These are phyloP conservation scores for Botryosphaeria dothidea DNA, from an alignment of 2,329 filamentous ascomycete species.

Conservation along the genomic window DNA sequence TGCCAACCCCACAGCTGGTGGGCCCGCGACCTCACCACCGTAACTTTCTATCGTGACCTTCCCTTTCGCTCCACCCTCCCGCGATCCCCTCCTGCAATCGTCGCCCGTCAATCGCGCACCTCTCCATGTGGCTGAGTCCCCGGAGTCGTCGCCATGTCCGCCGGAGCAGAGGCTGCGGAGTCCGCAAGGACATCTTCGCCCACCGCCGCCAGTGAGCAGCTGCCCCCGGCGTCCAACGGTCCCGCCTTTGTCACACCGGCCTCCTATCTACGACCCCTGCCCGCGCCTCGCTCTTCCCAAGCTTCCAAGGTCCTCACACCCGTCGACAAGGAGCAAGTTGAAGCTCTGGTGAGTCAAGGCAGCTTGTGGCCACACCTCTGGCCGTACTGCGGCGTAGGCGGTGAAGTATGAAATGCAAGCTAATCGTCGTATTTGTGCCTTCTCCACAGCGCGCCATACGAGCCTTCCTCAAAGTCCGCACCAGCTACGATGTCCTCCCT, in stretches of 20 bases:
- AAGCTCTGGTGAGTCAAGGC: constrained; percentile 67
- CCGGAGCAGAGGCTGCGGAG: constrained; percentile 36
- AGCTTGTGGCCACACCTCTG: background rate
- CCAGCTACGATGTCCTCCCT: constrained; percentile 95
- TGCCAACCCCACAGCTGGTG: constrained; percentile 19
- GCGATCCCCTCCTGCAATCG: background rate
- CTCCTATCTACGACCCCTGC: constrained; percentile 35
- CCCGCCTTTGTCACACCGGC: constrained; percentile 39
- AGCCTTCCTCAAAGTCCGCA: constrained; percentile 93
- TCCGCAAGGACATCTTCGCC: constrained; percentile 25
- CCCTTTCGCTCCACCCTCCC: constrained; percentile 2
- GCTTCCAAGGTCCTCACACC: constrained; percentile 51
- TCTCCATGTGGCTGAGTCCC: constrained; percentile 38
- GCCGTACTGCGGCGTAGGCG: constrained; percentile 3
- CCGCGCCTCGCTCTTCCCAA: constrained; percentile 29
- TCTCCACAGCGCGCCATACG: constrained; percentile 74
- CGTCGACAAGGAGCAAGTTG: constrained; percentile 74
- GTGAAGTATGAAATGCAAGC: constrained; percentile 1
- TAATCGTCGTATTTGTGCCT: background rate
- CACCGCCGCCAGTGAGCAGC: constrained; percentile 29
- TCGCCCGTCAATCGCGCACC: background rate
- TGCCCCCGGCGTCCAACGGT: constrained; percentile 22
- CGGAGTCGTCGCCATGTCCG: constrained; percentile 37
- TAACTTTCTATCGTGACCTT: constrained; percentile 20
- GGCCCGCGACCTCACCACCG: constrained; percentile 18